Evolutionary conservation across 2,329 filamentous ascomycete species (phyloP), one percentile per base, ranked within the genome.

Genomic region (Neonectria coccinea): DNA sequence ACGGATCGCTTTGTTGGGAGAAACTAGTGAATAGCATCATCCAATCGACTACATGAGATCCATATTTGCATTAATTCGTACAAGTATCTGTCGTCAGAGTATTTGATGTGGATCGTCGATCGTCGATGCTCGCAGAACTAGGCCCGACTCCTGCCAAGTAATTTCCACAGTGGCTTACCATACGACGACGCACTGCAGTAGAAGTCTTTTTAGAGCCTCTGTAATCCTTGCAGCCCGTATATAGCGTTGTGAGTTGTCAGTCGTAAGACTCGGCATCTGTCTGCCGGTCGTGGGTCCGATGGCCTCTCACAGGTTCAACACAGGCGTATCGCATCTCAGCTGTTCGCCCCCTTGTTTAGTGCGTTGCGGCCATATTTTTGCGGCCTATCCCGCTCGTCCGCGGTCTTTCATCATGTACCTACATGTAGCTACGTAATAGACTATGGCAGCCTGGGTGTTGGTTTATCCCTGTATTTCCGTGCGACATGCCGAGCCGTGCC

Each of bases 51-150:
- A 54, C 29, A 39, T 29, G 5, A 41, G 39, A 27, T 39, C 25
- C 20, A 6, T 22, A 44, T 52, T 33, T 47, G 16, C 45, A 22
- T 42, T 39, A 22, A 6, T 14, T 51, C 59, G 31, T 33, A 36
- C 31, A 5, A 25, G 5, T 25, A 6, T 1, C 44, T 20, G 20
- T 44, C 14, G 18, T 18, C 9, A 44, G 2, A 6, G 59, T 10
- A 31, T 51, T n/a, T 11, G 51, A 50, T 27, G 25, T 31, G 29
- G 33, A 48, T 47, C 56, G 11, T 22, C 16, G 44, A 48, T 47
- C 56, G 20, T 22, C 20, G 56, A 59, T 51, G 61, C 42, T 44
- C 29, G 41, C 33, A 33, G 25, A 41, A 55, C 50, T 48, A 22
- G 39, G 14, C 33, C 44, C 18, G 31, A 50, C 42, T n/a, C 56